Evolutionary conservation across 2,329 filamentous ascomycete species (phyloP).

Genomic region (Cephalotrichum gorgonifer): DNA sequence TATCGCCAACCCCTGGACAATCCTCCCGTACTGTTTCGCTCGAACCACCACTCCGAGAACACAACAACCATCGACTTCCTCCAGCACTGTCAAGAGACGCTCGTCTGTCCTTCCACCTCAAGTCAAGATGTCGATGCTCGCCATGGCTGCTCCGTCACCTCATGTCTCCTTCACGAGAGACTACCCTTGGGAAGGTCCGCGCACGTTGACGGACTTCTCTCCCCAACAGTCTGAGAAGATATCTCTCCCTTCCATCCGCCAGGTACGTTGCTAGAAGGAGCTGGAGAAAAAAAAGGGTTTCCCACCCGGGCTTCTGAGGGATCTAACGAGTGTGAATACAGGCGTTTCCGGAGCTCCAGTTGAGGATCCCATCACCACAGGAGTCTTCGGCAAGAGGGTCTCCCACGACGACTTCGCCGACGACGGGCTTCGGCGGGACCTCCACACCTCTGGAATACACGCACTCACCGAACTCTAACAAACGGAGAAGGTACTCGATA

Average conservation of each 20-base stretch:
- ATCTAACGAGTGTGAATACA: slow-evolving; percentile 10
- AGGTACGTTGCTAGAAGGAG: slow-evolving; percentile 25
- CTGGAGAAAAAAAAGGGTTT: not conserved
- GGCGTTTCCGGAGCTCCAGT: slow-evolving; percentile 35
- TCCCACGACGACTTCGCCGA: slow-evolving; percentile 23
- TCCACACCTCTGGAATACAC: slow-evolving; percentile 35
- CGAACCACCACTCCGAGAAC: not conserved
- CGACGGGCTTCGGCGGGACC: slow-evolving; percentile 16
- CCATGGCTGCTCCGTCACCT: slow-evolving; percentile 5
- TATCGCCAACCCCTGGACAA: not conserved
- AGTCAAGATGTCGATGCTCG: slow-evolving; percentile 4
- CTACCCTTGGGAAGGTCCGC: slow-evolving; percentile 3
- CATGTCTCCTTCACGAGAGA: slow-evolving; percentile 4
- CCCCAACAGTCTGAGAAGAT: slow-evolving; percentile 5
- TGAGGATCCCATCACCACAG: slow-evolving; percentile 22
- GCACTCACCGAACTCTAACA: slow-evolving; percentile 35
- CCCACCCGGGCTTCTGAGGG: not conserved
- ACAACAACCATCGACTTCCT: not conserved
- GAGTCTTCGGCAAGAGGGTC: slow-evolving; percentile 18
- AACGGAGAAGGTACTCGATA: slow-evolving; percentile 34
- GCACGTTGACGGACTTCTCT: not conserved
- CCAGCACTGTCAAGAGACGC: not conserved
- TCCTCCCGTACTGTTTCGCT: not conserved
- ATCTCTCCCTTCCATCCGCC: slow-evolving; percentile 38
- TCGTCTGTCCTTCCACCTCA: not conserved